A percentile compares a stretch with the other conserved stretches of the same genome.
Evolutionary conservation across 108 stramenopile genomes (phyloP).

Genomic region (Schizochytrium sp.): DNA sequence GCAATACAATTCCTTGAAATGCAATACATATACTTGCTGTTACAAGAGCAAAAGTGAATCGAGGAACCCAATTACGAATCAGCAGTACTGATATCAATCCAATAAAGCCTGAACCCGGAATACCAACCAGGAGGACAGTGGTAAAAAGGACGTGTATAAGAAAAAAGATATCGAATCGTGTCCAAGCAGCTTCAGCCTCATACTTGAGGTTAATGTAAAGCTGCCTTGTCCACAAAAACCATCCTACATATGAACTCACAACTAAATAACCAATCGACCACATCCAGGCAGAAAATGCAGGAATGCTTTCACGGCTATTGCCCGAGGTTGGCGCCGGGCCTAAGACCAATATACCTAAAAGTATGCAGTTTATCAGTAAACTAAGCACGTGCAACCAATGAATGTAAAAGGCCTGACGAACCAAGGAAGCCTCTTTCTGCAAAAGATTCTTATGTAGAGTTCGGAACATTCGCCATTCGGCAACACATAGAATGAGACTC

Average conservation of each 20-base stretch:
- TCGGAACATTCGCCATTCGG: background rate
- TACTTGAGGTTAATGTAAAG: background rate
- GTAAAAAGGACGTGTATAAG: background rate
- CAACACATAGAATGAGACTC: background rate
- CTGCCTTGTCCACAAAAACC: constrained; percentile 4
- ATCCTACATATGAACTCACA: background rate
- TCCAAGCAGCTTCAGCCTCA: background rate
- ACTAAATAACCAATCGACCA: background rate
- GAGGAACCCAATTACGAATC: constrained; percentile 13
- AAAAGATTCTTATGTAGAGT: background rate
- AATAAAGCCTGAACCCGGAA: background rate
- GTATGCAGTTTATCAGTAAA: background rate
- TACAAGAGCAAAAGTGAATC: background rate
- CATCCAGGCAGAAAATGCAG: background rate
- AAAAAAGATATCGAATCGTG: background rate
- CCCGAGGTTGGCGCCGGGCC: background rate
- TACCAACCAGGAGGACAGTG: background rate
- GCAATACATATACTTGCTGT: background rate
- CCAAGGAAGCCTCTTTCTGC: background rate
- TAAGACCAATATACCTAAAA: background rate
- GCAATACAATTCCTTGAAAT: constrained; percentile 5
- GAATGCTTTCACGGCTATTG: background rate
- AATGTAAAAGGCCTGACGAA: constrained; percentile 26
- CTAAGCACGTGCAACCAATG: constrained; percentile 34
- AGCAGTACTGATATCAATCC: background rate